Evolutionary conservation across 352 stramenopile species (phyloP), one percentile per base, ranked within the genome.

Genomic region (Globisporangium cystogenes): DNA sequence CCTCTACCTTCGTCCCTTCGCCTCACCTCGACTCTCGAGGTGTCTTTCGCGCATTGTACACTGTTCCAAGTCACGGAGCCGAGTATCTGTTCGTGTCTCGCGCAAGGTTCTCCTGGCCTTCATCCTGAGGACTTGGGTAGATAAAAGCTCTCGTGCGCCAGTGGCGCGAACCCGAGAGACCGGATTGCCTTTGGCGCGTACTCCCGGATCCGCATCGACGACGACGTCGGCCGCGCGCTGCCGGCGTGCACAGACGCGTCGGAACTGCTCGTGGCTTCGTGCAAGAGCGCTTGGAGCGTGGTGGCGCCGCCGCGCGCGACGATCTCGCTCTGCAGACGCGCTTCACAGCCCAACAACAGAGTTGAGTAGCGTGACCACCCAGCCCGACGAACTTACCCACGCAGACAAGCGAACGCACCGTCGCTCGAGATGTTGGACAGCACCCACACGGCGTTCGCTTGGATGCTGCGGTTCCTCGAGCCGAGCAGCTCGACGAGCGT

Each of bases 171-270:
- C 0, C 81, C 81, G 0, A 92, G 60, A 3, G 74, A 78, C 18
- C 79, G 75, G 31, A 92, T 89, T 1, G 81, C 78, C 60, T 88
- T 88, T 4, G 78, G 78, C 0, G 81, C 81, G 36, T 88, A 87
- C 57, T 92, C 78, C 4, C 78, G 78, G 58, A 92, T 92, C 27
- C 78, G 68, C 62, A 83, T 64, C 14, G 76, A 80, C 8, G 78
- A 90, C 16, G 81, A 90, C 3, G 75, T 67, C 18, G 74, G 74
- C 4, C 74, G 60, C 6, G 48, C 14, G 20, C 15, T 45, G 14
- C 44, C 23, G 6, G 15, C 23, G 7, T 23, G 48, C 52, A 58
- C 12, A 3, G 20, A 7, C 42, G 40, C 40, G 33, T 52, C 43
- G 33, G 23, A 16, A 6, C 27, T 27, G 33, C 31, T 51, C 31